Evolutionary conservation across 805 yeast genomes (phyloP).

Genomic region (Dipodascopsis uninucleata): DNA sequence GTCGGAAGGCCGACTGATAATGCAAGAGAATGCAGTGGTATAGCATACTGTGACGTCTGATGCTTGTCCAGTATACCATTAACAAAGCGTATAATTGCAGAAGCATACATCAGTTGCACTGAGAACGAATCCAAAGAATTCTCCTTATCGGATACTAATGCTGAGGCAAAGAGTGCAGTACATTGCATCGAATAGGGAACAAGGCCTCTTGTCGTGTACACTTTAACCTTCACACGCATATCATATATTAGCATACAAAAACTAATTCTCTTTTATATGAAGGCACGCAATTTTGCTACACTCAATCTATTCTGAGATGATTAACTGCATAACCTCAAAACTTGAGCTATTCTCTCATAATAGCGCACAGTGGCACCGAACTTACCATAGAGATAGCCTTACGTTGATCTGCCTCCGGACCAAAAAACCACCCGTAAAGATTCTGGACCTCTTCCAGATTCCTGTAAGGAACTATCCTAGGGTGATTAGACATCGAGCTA

Average conservation of each 20-base stretch:
- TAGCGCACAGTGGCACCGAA: too few relatives aligned
- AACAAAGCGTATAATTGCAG: constrained; percentile 54
- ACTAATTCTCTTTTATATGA: not conserved
- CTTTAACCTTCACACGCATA: constrained; percentile 39
- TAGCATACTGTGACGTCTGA: constrained; percentile 74
- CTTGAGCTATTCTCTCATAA: too few relatives aligned
- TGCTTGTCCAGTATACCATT: constrained; percentile 86
- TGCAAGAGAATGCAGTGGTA: constrained; percentile 75
- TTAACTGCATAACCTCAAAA: too few relatives aligned
- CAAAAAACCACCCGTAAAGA: constrained; percentile 15
- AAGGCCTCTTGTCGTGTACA: constrained; percentile 56
- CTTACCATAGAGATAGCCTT: constrained; percentile 17
- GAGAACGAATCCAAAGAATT: constrained; percentile 36
- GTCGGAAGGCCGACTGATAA: constrained; percentile 64
- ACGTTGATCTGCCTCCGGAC: not conserved
- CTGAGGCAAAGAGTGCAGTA: constrained; percentile 57
- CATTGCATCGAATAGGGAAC: constrained; percentile 71
- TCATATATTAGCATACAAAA: too few relatives aligned
- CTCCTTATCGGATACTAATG: constrained; percentile 44
- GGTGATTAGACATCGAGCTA: constrained; percentile 10
- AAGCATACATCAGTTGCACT: constrained; percentile 49
- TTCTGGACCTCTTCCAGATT: constrained; percentile 12
- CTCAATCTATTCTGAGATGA: not conserved
- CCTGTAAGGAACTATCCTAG: constrained; percentile 19
- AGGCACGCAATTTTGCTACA: too few relatives aligned